Evolutionary conservation across 768 basidiomycete genomes (phyloP), one percentile per base, ranked within the genome.

Genomic region (Russula ochroleuca): DNA sequence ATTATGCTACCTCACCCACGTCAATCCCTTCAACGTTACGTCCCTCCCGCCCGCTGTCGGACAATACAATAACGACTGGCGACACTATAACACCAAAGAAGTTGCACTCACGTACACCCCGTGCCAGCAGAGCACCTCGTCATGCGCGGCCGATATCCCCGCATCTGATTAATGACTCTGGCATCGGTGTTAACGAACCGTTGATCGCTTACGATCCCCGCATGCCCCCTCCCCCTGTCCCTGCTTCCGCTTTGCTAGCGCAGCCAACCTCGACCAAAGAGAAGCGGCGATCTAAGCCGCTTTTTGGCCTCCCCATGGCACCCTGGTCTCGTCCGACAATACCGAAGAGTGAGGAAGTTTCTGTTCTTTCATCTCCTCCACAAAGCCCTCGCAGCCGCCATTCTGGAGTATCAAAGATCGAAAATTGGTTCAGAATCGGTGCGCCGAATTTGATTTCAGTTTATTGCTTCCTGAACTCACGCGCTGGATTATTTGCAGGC

Each of bases 1-100:
- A 70, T 23, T 43, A 61, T 40, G 35, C 49, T 25, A 53, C 68
- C 17, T 15, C 57, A 5, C 63, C 70, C 9, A 49, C 73, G 10
- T 67, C 73, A 21, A 65, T 73, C 5, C 73, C 73, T 53, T 75
- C 81, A 31, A 82, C 82, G 69, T 82, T 84, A 1, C 67, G 76
- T 28, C 75, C 80, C 76, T 85, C 83, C 23, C 81, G 87, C 7
- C 88, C 88, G 4, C 74, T 90, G 25, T 88, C 87, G 3, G 81
- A 84, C 23, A 84, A 82, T 0, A 86, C 86, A 0, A 82, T 82
- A 19, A 80, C 82, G 1, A 86, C 86, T 2, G 82, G 82, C 69
- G 78, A 81, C 21, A 87, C 86, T 5, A 77, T 84, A 59, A 83
- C 81, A 7, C 84, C 85, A 10, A 58, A 28, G 48, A 68, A 56